Evolutionary conservation across 129 eudicot species (phyloP).

Genomic region (Smallanthus sonchifolius): DNA sequence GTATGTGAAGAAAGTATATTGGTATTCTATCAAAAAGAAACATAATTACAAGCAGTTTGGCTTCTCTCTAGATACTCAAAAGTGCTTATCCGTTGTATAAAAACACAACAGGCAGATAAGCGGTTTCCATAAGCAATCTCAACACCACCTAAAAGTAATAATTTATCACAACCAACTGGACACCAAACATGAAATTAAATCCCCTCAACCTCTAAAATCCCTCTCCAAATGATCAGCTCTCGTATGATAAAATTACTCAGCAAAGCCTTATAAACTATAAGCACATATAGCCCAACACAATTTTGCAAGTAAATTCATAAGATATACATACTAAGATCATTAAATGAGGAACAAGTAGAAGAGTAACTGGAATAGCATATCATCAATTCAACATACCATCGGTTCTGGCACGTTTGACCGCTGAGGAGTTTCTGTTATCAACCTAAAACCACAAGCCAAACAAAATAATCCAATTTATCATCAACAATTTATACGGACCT

Average conservation of each 20-base stretch:
- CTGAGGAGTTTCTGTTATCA: slow-evolving; percentile 79
- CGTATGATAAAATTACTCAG: not conserved
- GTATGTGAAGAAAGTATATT: not conserved
- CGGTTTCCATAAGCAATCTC: not conserved
- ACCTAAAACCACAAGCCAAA: slow-evolving; percentile 37
- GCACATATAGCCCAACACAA: slow-evolving; percentile 2
- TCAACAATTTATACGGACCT: not conserved
- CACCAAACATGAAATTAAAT: not conserved
- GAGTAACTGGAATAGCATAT: not conserved
- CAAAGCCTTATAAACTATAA: not conserved
- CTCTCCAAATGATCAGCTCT: not conserved
- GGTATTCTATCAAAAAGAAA: not conserved
- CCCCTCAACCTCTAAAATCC: not conserved
- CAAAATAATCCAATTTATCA: not conserved
- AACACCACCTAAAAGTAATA: not conserved
- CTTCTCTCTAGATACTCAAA: not conserved
- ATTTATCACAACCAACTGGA: not conserved
- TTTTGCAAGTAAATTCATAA: not conserved
- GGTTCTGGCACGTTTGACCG: slow-evolving; percentile 63
- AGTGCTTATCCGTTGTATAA: not conserved
- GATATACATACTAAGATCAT: not conserved
- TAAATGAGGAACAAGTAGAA: not conserved
- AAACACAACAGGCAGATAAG: not conserved
- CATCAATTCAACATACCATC: slow-evolving; percentile 9
- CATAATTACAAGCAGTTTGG: not conserved